phyloP scores from a whole-genome alignment of 2,329 filamentous ascomycete species.

The Leptographium wingfieldii region DNA sequence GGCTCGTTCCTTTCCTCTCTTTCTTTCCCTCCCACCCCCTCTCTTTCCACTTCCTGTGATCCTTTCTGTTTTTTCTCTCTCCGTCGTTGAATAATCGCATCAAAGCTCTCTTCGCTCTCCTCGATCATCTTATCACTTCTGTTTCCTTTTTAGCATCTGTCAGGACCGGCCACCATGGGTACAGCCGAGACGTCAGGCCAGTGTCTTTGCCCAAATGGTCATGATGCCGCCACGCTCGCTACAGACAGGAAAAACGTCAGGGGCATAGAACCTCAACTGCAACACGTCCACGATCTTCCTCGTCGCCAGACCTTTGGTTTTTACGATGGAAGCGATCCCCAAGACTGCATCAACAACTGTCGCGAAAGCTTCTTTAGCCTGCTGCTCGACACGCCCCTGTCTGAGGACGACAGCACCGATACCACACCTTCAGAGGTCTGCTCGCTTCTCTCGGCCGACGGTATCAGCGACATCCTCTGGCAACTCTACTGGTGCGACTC shows the following conservation, averaged over 20 bases:
- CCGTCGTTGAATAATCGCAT: background rate
- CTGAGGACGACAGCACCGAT: no score
- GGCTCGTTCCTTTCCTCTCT: background rate
- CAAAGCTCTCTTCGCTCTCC: background rate
- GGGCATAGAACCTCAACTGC: background rate
- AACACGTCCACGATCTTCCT: background rate
- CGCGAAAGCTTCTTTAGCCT: slow-evolving; percentile 7
- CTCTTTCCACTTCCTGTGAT: background rate
- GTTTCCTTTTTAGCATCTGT: background rate
- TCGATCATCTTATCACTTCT: background rate
- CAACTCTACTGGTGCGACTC: slow-evolving; percentile 40
- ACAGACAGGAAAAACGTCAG: background rate
- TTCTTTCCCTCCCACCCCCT: background rate
- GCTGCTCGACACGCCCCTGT: background rate
- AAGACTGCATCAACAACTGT: slow-evolving; percentile 8
- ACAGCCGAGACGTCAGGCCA: slow-evolving; percentile 8
- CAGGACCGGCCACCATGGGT: slow-evolving; percentile 4
- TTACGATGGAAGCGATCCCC: slow-evolving; percentile 6
- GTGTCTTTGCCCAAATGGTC: slow-evolving; percentile 9
- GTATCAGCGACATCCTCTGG: slow-evolving; percentile 23
- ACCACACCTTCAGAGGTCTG: slow-evolving; percentile 1
- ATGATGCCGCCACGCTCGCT: background rate
- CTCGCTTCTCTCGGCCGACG: background rate
- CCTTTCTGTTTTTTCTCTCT: background rate
- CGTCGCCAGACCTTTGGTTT: background rate